Base-by-base conservation (phyloP, 1,284 basidiomycete genomes). In the Calocybe gambosa region DNA sequence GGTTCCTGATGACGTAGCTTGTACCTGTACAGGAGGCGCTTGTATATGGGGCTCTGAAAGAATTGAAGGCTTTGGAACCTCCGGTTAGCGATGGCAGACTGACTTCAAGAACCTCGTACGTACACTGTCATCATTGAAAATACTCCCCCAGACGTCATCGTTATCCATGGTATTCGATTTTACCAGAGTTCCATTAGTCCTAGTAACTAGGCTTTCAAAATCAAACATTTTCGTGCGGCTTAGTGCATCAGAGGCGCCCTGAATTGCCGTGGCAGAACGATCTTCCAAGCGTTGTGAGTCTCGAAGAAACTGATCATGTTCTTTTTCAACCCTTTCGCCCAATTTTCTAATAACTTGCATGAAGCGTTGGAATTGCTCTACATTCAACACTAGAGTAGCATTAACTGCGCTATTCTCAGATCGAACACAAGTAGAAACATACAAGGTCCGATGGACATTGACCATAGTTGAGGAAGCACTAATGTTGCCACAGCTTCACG, bases 361-460 rank as follows among this genome's bases (percentile, higher is more conserved):
- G 63, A 94, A 94, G 2, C 86, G 80, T 52, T 85, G 78, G 62
- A 98, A 99, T 65, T 99, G 96, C 25, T 87, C 80, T 2, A 93
- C 78, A 55, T 85, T 96, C 21, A 98, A 68, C 31, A 97, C 87
- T 90, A 58, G 21, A 35, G 21, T 21, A 21, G 9, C 18, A 26
- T 43, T 2, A 25, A 16, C 35, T 9, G 38, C 21, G 16, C 1
- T 36, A 13, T 16, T 5, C 6, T 5, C 29, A 20, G 26, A 36
- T 29, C 25, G 35, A 29, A 29, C 20, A n/a, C 34, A 10, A 25
- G 16, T 5, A 25, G 13, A 33, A 12, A 73, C 87, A 59, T 61
- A 91, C 89, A 62, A 43, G 93, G 93, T n/a, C 93, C 93, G 69
- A 96, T 94, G 1, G 89, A 93, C 92, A 97, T 95, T 1, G 85